Base-by-base conservation (phyloP, 495 filamentous ascomycete genomes). In the Usnea hakonensis region DNA sequence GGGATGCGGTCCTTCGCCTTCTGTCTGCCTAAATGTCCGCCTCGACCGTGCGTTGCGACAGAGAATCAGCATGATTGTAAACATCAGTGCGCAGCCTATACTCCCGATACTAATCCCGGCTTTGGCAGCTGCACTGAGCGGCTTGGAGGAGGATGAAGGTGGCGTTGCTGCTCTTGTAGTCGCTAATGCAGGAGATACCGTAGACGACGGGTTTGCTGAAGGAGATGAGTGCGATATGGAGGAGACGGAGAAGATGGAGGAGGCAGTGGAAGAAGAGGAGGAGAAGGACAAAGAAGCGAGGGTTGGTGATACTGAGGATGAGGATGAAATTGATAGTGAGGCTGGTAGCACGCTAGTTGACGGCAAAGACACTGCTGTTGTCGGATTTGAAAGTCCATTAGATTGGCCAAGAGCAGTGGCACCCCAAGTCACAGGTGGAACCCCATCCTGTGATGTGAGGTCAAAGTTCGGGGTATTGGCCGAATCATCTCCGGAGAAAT, bases 41-140 rank as follows among this genome's bases (percentile, higher is more conserved):
- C 57, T 35, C 43, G 30, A 16, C n/a, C 56, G 38, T 55, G 14
- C 33, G 43, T 32, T 28, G n/a, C 55, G 46, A 60, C 35, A 36
- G 23, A 64, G 55, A 2, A 60, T 30, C 16, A 64, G 5, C 9
- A 26, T 40, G 21, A 55, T 36, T 2, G 40, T 26, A 40, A 64
- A 21, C 4, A 53, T 53, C 14, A 63, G 8, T 30, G 60, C 50
- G 62, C 44, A 64, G 32, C 60, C 23, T 14, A 56, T 55, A 28
- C 46, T 55, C 33, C 57, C 32, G 26, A 60, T 56, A 23, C 57
- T 56, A 23, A 64, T 60, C 6, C 57, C 62, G 13, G 62, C 62
- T 28, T 61, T 56, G 36, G 56, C 57, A 43, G 35, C 46, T 11
- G 44, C 14, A 33, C 19, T 44, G 48, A 64, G 62, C 32, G 9